phyloP scores from a whole-genome alignment of 108 stramenopile species.

The Nitzschia palea region DNA sequence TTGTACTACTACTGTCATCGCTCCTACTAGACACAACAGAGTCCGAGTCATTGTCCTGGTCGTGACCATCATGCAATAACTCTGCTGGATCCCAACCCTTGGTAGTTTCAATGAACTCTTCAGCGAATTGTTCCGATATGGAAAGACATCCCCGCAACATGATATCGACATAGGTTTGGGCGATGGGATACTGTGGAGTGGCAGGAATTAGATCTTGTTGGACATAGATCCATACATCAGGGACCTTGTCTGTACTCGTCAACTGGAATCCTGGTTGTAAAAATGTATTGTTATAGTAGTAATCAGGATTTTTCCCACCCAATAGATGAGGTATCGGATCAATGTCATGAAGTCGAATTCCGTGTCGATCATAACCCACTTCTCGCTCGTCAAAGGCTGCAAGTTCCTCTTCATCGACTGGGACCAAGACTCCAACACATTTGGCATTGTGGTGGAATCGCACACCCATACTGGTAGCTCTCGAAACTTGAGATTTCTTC shows the following conservation, averaged over 20 bases:
- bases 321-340: slow-evolving; percentile 26
- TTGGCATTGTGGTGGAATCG: slow-evolving; percentile 29
- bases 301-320: background rate
- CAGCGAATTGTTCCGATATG: slow-evolving; percentile 55
- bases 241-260: background rate
- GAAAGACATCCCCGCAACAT: slow-evolving; percentile 64
- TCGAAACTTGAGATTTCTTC: slow-evolving; percentile 33
- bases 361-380: slow-evolving; percentile 51
- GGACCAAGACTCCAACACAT: slow-evolving; percentile 67
- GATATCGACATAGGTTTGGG: slow-evolving; percentile 73
- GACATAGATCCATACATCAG: slow-evolving; percentile 67
- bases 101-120: slow-evolving; percentile 49
- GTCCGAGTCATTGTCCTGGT: slow-evolving; percentile 6
- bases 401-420: slow-evolving; percentile 52
- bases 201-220: slow-evolving; percentile 37
- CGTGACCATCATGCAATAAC: too few relatives aligned
- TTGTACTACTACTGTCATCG: background rate
- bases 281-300: slow-evolving; percentile 22
- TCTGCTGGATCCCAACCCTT: slow-evolving; percentile 57
- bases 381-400: slow-evolving; percentile 59
- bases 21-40: too few relatives aligned
- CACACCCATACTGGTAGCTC: slow-evolving; percentile 64
- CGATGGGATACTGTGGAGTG: slow-evolving; percentile 49
- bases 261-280: too few relatives aligned
- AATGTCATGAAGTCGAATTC: slow-evolving; percentile 37